phyloP scores from a whole-genome alignment of 768 basidiomycete genomes.

The Imleria badia region DNA sequence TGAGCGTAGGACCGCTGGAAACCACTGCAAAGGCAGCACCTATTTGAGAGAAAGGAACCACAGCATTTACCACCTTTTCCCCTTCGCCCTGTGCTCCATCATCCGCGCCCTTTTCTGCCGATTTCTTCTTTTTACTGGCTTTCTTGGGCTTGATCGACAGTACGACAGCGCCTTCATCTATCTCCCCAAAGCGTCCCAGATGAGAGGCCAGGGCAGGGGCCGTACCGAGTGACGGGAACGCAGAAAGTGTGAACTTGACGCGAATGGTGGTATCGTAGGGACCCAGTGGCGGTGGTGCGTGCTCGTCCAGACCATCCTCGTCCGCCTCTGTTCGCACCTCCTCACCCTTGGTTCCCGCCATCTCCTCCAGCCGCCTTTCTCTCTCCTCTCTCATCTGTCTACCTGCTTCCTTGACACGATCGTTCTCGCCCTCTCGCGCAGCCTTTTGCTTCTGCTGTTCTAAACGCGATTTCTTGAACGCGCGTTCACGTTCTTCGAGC shows the following conservation, averaged over 20 bases:
- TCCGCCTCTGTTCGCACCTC: conserved; percentile 28
- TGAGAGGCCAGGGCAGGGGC: conserved; percentile 34
- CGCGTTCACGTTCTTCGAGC: conserved; percentile 74
- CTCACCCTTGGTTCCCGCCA: conserved; percentile 37
- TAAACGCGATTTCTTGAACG: conserved; percentile 66
- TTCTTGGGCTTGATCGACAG: conserved; percentile 64
- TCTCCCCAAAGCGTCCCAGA: conserved; percentile 59
- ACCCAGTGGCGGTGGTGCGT: conserved; percentile 62
- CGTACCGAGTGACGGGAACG: conserved; percentile 38
- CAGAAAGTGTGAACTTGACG: conserved; percentile 63
- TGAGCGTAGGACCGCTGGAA: conserved; percentile 51
- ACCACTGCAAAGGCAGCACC: conserved; percentile 77
- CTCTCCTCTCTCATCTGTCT: conserved; percentile 64
- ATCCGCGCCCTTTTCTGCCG: conserved; percentile 20
- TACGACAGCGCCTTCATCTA: conserved; percentile 65
- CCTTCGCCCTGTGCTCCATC: conserved; percentile 41
- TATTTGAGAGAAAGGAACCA: conserved; percentile 75
- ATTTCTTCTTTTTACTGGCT: conserved; percentile 36
- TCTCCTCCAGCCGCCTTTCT: conserved; percentile 49
- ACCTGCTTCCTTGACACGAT: conserved; percentile 75
- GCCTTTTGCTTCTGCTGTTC: conserved; percentile 62
- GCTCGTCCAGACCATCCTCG: conserved; percentile 37
- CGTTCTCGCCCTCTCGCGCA: conserved; percentile 57
- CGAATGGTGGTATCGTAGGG: conserved; percentile 73
- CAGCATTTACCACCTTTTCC: conserved; percentile 61